Conservation (phyloP, 495 filamentous ascomycete genomes). For the Aspergillus leporis region DNA sequence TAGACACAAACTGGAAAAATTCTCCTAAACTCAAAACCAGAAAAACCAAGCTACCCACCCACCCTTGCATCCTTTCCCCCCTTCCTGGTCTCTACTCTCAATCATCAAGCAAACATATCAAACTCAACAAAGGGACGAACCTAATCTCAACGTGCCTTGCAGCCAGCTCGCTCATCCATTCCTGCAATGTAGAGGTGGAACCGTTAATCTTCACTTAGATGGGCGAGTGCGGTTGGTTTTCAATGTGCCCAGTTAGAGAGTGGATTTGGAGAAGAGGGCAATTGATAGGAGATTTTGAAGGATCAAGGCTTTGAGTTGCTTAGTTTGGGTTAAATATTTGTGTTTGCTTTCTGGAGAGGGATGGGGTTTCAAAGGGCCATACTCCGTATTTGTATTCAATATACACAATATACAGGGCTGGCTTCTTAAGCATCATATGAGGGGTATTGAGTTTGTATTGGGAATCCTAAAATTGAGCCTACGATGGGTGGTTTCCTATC, state of each 20-base stretch:
- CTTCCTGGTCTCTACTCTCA: background rate
- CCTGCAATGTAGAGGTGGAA: background rate
- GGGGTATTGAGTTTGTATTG: too few relatives aligned
- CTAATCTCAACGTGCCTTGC: background rate
- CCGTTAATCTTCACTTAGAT: background rate
- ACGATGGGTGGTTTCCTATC: too few relatives aligned
- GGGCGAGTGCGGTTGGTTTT: background rate
- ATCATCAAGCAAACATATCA: background rate
- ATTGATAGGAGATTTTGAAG: background rate
- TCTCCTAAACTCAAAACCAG: too few relatives aligned
- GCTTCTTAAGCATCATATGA: too few relatives aligned
- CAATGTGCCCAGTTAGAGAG: background rate
- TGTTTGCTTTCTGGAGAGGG: too few relatives aligned
- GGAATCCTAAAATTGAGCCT: too few relatives aligned
- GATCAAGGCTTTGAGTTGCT: too few relatives aligned
- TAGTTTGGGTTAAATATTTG: too few relatives aligned
- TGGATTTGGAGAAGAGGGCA: background rate
- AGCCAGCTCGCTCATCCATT: background rate
- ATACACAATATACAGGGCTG: too few relatives aligned
- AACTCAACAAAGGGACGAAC: background rate
- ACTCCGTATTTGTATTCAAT: too few relatives aligned
- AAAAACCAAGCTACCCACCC: background rate
- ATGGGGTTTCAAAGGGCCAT: too few relatives aligned
- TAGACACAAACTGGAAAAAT: background rate
- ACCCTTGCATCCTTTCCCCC: background rate